Evolutionary conservation across 768 basidiomycete species (phyloP).

Genomic region (Cystobasidium tubakii): DNA sequence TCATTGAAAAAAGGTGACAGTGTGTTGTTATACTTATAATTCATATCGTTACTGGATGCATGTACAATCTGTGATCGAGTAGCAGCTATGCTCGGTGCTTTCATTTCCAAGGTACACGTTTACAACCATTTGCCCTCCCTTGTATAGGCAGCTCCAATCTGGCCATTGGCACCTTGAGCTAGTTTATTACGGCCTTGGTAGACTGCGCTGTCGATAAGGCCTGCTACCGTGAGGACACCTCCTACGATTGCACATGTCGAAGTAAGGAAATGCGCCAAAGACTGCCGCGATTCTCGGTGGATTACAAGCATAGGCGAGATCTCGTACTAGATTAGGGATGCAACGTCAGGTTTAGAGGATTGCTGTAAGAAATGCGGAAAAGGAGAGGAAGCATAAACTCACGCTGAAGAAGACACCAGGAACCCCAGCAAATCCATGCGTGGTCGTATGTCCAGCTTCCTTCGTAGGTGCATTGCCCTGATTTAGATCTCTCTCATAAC

Average conservation of each 20-base stretch:
- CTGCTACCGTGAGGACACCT: conserved; percentile 90
- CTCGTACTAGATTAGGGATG: conserved; percentile 60
- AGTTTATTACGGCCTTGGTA: conserved; percentile 62
- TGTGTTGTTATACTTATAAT: background rate
- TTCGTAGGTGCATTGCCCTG: conserved; percentile 48
- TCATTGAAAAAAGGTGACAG: background rate
- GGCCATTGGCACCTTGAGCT: conserved; percentile 17
- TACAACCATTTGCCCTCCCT: conserved; percentile 34
- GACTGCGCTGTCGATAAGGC: conserved; percentile 74
- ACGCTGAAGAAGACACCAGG: conserved; percentile 53
- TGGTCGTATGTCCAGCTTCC: conserved; percentile 54
- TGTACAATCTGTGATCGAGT: background rate
- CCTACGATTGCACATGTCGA: conserved; percentile 99
- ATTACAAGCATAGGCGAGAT: conserved; percentile 89
- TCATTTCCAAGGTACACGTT: background rate
- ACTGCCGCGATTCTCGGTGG: conserved; percentile 82
- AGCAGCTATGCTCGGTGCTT: background rate
- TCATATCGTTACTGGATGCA: background rate
- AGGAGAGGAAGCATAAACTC: background rate
- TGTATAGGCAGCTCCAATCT: conserved; percentile 28
- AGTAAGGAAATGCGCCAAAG: conserved; percentile 95
- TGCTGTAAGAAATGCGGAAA: conserved; percentile 45
- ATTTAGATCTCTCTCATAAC: conserved; percentile 90
- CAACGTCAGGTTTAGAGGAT: no score
- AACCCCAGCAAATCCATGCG: conserved; percentile 67